Base-by-base conservation (phyloP, 805 yeast species). In the Saccharomyces cerevisiae region DNA sequence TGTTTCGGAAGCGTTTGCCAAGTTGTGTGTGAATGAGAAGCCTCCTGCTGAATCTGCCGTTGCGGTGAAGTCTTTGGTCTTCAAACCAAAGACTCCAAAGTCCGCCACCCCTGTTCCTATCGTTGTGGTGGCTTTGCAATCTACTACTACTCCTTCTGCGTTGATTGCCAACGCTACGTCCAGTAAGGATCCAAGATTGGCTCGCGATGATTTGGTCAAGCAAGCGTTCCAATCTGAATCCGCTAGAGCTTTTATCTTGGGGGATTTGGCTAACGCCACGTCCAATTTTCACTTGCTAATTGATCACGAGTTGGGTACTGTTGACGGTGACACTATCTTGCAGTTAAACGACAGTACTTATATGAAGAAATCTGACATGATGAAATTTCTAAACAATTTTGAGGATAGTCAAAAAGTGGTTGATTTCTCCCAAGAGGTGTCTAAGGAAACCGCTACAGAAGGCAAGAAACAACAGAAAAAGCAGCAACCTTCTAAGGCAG, bases 51-150 rank as follows among this genome's bases (percentile, higher is more conserved):
- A 76, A 48, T 74, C 76, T 41, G 77, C 85, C 2, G 57, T 74
- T 28, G 74, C 83, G 29, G 79, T 88, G 57, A 89, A 89, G 71
- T 79, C 91, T 4, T 75, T 89, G 57, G 90, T 89, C 28, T 89
- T 89, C 80, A 89, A 89, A 74, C 96, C 96, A 63, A 89, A 89
- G 74, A 88, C 96, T 49, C 84, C 96, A 41, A 89, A 89, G 67
- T 73, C 89, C 49, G 89, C 87, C 51, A 70, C 80, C 21, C 87
- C 94, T 28, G 82, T 86, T 46, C 96, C 97, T 46, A 79, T 89
- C 30, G 80, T 89, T 52, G 88, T 89, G 31, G 78, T 89, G 64
- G 96, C 96, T 6, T 77, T 85, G 55, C 80, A 80, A 32, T 63
- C 83, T 2, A 87, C 96, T 4, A 75, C 76, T 49, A 88, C 96